Conservation (phyloP, 495 filamentous ascomycete species). For the Elasticomyces elasticus region DNA sequence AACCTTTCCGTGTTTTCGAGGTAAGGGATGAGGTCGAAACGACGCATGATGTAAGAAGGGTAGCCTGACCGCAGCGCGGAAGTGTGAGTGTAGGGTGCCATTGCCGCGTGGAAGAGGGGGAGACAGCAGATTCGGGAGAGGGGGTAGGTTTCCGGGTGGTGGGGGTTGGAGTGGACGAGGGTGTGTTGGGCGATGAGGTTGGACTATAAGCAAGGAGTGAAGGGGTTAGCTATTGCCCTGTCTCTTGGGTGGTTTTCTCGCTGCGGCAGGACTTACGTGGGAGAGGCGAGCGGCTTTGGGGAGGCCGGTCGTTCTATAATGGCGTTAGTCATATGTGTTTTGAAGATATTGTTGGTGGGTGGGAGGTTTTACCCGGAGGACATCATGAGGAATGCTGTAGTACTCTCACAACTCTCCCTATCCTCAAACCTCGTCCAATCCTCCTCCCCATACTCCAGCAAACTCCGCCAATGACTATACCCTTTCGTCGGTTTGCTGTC, state of each 20-base stretch:
- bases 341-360: too few species aligned
- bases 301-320: conserved; percentile 25
- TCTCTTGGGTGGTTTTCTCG: too few species aligned
- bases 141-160: not conserved
- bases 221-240: too few species aligned
- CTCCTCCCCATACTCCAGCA: conserved; percentile 24
- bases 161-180: conserved; percentile 1
- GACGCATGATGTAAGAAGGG: conserved; percentile 14
- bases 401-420: not conserved
- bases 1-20: conserved; percentile 4
- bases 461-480: conserved; percentile 9
- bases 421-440: conserved; percentile 25
- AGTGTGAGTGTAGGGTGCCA: conserved; percentile 5
- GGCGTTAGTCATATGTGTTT: too few species aligned
- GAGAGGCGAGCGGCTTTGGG: conserved; percentile 21
- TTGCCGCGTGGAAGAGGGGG: conserved; percentile 14
- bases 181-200: conserved; percentile 23
- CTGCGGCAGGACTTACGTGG: too few species aligned
- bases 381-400: conserved; percentile 1
- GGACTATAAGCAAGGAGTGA: too few species aligned
- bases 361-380: too few species aligned
- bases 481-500: not conserved
- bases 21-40: conserved; percentile 11
- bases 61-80: conserved; percentile 3
- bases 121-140: conserved; percentile 4